Conservation (phyloP, 2,329 filamentous ascomycete species). For the Pyrenochaeta sp. region DNA sequence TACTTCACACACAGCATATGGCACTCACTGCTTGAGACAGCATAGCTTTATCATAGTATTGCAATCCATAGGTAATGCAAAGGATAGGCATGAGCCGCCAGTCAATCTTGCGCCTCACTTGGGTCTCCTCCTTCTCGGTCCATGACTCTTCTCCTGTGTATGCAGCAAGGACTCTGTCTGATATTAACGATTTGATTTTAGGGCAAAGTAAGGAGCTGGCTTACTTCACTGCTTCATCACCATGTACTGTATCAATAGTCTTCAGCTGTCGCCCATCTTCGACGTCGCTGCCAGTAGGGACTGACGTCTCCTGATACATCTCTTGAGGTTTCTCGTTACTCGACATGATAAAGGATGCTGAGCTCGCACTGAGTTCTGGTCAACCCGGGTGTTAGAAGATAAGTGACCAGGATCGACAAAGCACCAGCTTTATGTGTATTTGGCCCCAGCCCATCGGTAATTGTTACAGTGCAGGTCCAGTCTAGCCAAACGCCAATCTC, state of each 20-base stretch:
- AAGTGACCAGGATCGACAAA: not conserved
- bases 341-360: constrained; percentile 12
- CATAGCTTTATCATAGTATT: constrained; percentile 54
- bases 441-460: constrained; percentile 17
- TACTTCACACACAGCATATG: not conserved
- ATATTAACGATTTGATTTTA: not conserved
- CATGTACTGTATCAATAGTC: constrained; percentile 25
- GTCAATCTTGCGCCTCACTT: constrained; percentile 30
- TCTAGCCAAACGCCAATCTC: constrained; percentile 13
- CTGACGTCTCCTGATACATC: constrained; percentile 14
- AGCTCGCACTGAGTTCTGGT: too few relatives aligned
- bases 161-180: constrained; percentile 48
- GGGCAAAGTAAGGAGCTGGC: not conserved
- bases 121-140: constrained; percentile 52
- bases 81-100: constrained; percentile 29
- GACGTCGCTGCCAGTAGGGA: constrained; percentile 5
- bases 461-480: constrained; percentile 1
- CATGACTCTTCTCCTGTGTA: constrained; percentile 55
- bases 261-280: constrained; percentile 14
- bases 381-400: too few relatives aligned
- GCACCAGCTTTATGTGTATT: constrained; percentile 22
- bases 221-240: constrained; percentile 29
- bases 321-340: constrained; percentile 19
- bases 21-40: constrained; percentile 58
- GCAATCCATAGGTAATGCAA: constrained; percentile 32